Evolutionary conservation across 2,329 filamentous ascomycete genomes (phyloP), one percentile per base, ranked within the genome.

Genomic region (Phialophora verrucosa): DNA sequence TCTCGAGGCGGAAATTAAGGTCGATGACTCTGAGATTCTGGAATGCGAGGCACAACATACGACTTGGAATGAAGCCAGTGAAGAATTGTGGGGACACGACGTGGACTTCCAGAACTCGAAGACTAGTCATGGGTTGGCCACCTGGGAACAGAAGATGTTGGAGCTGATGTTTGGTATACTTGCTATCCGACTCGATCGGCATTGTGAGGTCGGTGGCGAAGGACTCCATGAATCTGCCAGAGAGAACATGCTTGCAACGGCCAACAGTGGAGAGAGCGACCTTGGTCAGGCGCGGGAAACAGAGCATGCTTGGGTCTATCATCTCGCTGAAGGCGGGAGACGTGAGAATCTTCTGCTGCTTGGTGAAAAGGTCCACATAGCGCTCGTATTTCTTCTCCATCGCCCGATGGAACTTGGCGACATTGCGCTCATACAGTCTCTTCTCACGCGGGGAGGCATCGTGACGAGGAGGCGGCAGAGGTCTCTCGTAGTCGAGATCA

Each of bases 11-110:
- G 42, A 73, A 68, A 23, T 62, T 67, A 27, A 73, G 61, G 31
- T 68, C 59, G 29, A 73, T 59, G 25, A 57, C 32, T 49, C 61
- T 62, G 23, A 73, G 70, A 29, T 69, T 65, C 4, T 47, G 38
- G 51, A 73, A 73, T 8, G 63, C 63, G 25, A 56, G 35, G 25
- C 50, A 62, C 14, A 73, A 47, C 63, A 59, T 38, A 20, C 64
- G 50, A 25, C 59, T 56, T 20, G 63, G 62, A 11, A 70, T 25
- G 53, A 51, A 63, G 17, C 63, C 70, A 20, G 57, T 59, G 61
- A 73, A 73, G 62, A 73, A 73, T 23, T 71, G 69, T 42, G 70
- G 70, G 60, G 63, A 67, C 32, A 72, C 12, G 44, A 69, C 64
- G 35, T 70, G 66, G 27, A 67, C 67, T 38, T 66, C 65, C 29